Evolutionary conservation across 106 monocot genomes (phyloP).

Genomic region (Dactylorhiza incarnata): DNA sequence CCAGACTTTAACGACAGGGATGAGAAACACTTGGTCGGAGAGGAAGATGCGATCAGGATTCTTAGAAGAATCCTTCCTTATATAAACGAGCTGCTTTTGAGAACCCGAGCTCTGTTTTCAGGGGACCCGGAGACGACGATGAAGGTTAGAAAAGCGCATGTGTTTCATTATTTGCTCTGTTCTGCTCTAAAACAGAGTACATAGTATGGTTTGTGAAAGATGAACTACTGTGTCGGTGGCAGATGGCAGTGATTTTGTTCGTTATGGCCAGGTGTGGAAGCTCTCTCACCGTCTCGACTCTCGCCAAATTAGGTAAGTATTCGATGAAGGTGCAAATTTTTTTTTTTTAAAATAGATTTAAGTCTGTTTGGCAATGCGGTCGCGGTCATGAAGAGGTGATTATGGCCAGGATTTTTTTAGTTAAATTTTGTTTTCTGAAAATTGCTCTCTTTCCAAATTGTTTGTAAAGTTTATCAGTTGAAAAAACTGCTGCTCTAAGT

Average conservation of each 20-base stretch:
- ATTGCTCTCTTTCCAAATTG: too few species aligned
- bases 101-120: slow-evolving; percentile 68
- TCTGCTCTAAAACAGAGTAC: not conserved
- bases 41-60: slow-evolving; percentile 75
- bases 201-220: not conserved
- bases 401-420: too few species aligned
- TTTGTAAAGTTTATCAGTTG: too few species aligned
- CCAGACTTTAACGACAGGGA: slow-evolving; percentile 20
- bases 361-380: too few species aligned
- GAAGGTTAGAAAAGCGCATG: slow-evolving; percentile 46
- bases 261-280: slow-evolving; percentile 79
- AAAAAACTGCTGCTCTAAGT: too few species aligned
- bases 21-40: slow-evolving; percentile 49
- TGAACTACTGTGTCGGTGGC: slow-evolving; percentile 10
- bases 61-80: slow-evolving; percentile 64
- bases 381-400: too few species aligned
- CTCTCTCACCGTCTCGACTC: slow-evolving; percentile 63
- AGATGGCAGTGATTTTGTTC: slow-evolving; percentile 81
- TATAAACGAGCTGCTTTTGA: slow-evolving; percentile 67
- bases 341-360: not conserved
- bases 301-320: slow-evolving; percentile 59
- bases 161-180: not conserved
- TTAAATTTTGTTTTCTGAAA: too few species aligned
- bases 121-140: slow-evolving; percentile 87
- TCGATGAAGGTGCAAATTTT: not conserved